Evolutionary conservation across 225 moss, liverwort and hornwort species (phyloP), one percentile per base, ranked within the genome.

Genomic region (Pseudisothecium myosuroides): DNA sequence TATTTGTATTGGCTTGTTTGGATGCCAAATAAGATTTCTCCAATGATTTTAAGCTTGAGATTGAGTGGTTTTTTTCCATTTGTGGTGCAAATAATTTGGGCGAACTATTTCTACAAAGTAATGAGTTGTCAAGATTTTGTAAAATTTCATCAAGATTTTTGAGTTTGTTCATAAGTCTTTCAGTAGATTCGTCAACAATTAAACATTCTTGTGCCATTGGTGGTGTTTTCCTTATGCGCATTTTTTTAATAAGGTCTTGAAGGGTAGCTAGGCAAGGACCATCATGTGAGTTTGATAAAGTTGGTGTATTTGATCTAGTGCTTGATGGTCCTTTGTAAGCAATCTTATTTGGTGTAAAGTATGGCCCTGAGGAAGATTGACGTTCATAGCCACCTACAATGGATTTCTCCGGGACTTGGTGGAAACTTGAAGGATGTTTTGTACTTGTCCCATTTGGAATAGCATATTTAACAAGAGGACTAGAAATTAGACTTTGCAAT

Each of bases 101-200:
- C 0, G 41, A 50, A 49, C 7, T 65, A 37, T 88, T 93, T 65
- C 28, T 91, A n/a, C 10, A 83, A 17, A 90, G 76, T 34, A 93
- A 80, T 47, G 94, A 93, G 6, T 89, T 86, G 59, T 94, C 93
- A 73, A 94, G 87, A 12, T 90, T 94, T 86, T 90, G 88, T 56
- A 93, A 65, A 84, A 94, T 93, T 69, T 93, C 91, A 82, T 94
- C 90, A 39, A 94, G 90, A 19, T 92, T 92, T 69, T n/a, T 92
- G 4, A 94, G 90, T 52, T 94, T 94, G 6, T 86, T 90, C 89
- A 93, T 83, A 32, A 94, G 90, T 31, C 94, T 92, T 87, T 69
- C 29, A 1, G 91, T 91, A 22, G 93, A 93, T 74, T 86, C 72
- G 1, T 94, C 90, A 41, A 66, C 88, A 29, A 86, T 14, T 49